phyloP scores from a whole-genome alignment of 306 rosid species.

The Cucumis melo region DNA sequence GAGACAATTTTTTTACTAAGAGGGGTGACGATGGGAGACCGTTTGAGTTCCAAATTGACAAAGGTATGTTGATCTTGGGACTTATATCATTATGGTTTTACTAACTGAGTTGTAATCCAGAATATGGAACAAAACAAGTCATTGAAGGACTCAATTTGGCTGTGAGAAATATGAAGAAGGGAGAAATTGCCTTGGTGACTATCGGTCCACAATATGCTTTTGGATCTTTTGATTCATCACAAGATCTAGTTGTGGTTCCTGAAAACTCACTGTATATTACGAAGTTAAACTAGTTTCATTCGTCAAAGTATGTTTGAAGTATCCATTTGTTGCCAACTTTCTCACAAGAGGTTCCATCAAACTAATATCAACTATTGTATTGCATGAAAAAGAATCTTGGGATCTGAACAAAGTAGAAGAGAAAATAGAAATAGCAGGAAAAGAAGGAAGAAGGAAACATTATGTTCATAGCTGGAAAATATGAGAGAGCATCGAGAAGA shows the following conservation, averaged over 20 bases:
- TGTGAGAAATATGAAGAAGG: conserved; percentile 72
- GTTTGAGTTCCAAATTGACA: conserved; percentile 63
- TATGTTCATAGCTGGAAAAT: conserved; percentile 27
- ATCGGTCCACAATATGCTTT: conserved; percentile 69
- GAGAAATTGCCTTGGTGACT: conserved; percentile 60
- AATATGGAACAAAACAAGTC: conserved; percentile 50
- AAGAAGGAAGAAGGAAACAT: conserved; percentile 38
- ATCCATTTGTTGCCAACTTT: background rate
- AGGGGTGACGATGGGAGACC: conserved; percentile 47
- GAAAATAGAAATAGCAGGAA: conserved; percentile 30
- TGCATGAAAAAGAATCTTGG: conserved; percentile 37
- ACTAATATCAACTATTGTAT: background rate
- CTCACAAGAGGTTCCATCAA: background rate
- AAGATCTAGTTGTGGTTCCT: conserved; percentile 64
- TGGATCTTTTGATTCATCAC: conserved; percentile 42
- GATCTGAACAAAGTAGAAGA: conserved; percentile 27
- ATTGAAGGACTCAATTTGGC: conserved; percentile 83
- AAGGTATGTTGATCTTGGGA: conserved; percentile 28
- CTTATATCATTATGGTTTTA: background rate
- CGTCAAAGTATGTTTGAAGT: conserved; percentile 36
- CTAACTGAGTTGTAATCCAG: too few species aligned
- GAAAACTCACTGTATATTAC: conserved; percentile 53
- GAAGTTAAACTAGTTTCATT: conserved; percentile 73
- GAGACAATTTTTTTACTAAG: conserved; percentile 41
- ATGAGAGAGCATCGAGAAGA: conserved; percentile 32